Percentiles rank a stretch among this genome's conserved stretches.
Conservation (phyloP, 176 grass and related monocot species). For the Poa pratensis region DNA sequence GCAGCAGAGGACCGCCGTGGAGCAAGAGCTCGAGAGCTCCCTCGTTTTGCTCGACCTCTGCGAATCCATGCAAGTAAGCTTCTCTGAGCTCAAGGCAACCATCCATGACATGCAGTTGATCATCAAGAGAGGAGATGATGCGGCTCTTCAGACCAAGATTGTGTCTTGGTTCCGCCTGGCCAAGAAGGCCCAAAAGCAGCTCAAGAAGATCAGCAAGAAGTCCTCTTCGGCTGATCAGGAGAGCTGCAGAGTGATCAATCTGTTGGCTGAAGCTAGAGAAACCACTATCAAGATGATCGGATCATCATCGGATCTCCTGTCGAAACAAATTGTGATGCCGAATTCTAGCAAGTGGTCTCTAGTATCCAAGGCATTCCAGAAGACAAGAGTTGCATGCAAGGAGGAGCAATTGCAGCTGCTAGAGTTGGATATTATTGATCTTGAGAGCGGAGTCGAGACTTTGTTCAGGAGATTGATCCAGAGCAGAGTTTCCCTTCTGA, state of each 20-base stretch:
- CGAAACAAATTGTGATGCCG: too few relatives aligned
- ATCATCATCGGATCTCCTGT: too few relatives aligned
- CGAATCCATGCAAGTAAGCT: conserved; percentile 15
- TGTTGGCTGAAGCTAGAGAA: conserved; percentile 32
- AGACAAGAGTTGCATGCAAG: too few relatives aligned
- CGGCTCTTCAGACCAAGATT: conserved; percentile 2
- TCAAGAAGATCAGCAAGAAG: conserved; percentile 46
- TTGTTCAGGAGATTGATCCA: too few relatives aligned
- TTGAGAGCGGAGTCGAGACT: too few relatives aligned
- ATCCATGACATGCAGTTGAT: conserved; percentile 17
- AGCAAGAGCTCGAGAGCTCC: conserved; percentile 29
- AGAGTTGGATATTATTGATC: too few relatives aligned
- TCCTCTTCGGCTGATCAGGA: neutral
- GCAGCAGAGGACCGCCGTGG: conserved; percentile 20
- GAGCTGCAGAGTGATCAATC: neutral
- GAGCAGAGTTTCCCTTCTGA: too few relatives aligned
- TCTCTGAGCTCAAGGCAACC: conserved; percentile 32
- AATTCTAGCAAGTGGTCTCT: too few relatives aligned
- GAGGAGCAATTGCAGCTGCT: too few relatives aligned
- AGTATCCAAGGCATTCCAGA: too few relatives aligned
- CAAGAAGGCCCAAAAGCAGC: conserved; percentile 44
- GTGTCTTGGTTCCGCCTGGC: conserved; percentile 29
- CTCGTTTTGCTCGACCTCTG: conserved; percentile 38
- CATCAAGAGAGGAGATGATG: conserved; percentile 34
- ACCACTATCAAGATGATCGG: too few relatives aligned